Evolutionary conservation across 2,329 filamentous ascomycete species (phyloP), one percentile per base, ranked within the genome.

Genomic region (Mycogone perniciosa): DNA sequence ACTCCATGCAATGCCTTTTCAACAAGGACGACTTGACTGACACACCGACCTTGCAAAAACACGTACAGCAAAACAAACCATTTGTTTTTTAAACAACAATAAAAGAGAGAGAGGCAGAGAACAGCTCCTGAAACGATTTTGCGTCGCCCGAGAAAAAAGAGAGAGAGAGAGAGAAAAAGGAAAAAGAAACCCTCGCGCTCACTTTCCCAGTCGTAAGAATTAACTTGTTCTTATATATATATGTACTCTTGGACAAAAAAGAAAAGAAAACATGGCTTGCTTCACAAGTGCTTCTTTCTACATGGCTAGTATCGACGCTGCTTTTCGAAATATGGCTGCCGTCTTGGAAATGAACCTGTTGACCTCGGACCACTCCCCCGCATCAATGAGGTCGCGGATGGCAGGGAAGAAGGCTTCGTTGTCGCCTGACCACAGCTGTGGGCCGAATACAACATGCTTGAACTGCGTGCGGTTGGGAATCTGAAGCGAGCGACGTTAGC

Each of bases 371-470:
- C 86, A 91, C 60, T 95, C 81, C 29, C 80, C 79, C 4, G 75
- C 78, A 55, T 87, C 81, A 38, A 96, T 75, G 7, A 86, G 84
- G 62, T 96, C 91, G 51, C 89, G 79, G 50, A 96, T 86, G n/a
- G 85, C 85, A 0, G 92, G 92, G 70, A 71, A 71, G 54, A 64
- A 62, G 39, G 64, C 61, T 44, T 61, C 62, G 46, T 67, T 63
- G 44, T 66, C 60, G 44, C 59, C 60, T 6, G 84, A 84, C 85
- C 89, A 91, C 3, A 81, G 73, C 62, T 89, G 81, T 0, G 93
- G 93, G 2, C 88, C 92, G 64, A 91, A 95, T 51, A 99, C 72
- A 62, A 95, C 79, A 68, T 96, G 93, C 68, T 95, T 96, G 76
- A 90, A 99, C 70, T 97, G 93, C 5, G 87, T 88, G 57, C 92